These are phyloP conservation scores for Ceratocystis alfenasii DNA, from an alignment of 2,329 filamentous ascomycete genomes.

Conservation along the genomic window DNA sequence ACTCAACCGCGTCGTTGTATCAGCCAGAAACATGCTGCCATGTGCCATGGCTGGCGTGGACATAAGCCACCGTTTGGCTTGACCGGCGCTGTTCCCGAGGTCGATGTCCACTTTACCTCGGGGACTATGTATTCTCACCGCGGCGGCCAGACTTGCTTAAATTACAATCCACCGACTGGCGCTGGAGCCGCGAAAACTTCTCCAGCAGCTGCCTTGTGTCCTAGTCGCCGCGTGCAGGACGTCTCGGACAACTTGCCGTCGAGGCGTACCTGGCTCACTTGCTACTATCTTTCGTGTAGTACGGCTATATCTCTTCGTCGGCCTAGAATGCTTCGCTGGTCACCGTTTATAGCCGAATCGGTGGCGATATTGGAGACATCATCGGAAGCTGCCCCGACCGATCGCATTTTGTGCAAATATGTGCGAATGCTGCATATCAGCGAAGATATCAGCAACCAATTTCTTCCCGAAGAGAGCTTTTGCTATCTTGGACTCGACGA, in stretches of 20 bases:
- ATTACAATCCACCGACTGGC: too few relatives aligned
- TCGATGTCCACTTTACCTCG: neutral
- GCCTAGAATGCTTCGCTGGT: slow-evolving; percentile 49
- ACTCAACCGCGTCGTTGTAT: slow-evolving; percentile 31
- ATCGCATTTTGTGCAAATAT: slow-evolving; percentile 46
- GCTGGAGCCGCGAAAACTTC: neutral
- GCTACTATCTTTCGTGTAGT: slow-evolving; percentile 48
- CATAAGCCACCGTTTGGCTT: neutral
- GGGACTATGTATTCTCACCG: neutral
- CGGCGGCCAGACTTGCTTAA: too few relatives aligned
- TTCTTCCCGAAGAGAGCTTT: slow-evolving; percentile 53
- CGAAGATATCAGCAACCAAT: slow-evolving; percentile 56
- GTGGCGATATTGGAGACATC: slow-evolving; percentile 43
- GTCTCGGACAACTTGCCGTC: slow-evolving; percentile 26
- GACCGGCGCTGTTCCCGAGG: neutral
- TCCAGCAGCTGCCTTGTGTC: slow-evolving; percentile 22
- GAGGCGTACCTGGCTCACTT: slow-evolving; percentile 47
- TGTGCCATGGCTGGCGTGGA: neutral
- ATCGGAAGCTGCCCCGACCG: slow-evolving; percentile 44
- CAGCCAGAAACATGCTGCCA: neutral
- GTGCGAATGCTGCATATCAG: slow-evolving; percentile 50
- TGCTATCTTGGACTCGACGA: slow-evolving; percentile 46
- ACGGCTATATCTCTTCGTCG: slow-evolving; percentile 50
- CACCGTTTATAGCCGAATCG: slow-evolving; percentile 48
- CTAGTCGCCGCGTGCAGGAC: slow-evolving; percentile 24